Conservation (phyloP, 768 basidiomycete species). For the Clitopilus hobsonii region DNA sequence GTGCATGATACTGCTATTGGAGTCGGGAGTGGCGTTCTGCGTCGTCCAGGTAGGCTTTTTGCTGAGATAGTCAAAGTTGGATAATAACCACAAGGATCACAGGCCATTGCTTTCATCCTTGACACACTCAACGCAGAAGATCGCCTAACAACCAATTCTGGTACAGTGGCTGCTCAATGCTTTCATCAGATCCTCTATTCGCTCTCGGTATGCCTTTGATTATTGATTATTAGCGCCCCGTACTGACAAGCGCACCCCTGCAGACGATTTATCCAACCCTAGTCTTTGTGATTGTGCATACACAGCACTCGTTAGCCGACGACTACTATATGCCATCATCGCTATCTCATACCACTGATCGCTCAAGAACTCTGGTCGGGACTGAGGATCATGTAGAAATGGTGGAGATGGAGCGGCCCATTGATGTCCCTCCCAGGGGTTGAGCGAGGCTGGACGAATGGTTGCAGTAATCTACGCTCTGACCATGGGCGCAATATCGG, state of each 20-base stretch:
- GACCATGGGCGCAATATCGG: not conserved
- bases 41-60: not conserved
- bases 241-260: not conserved
- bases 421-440: not conserved
- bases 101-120: not conserved
- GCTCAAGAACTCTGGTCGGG: not conserved
- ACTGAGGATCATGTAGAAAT: not conserved
- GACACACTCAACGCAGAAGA: not conserved
- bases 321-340: not conserved
- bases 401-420: not conserved
- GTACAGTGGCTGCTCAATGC: not conserved
- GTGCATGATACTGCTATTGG: not conserved
- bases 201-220: not conserved
- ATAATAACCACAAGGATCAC: not conserved
- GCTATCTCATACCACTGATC: not conserved
- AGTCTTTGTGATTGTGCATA: not conserved
- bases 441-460: not conserved
- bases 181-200: not conserved
- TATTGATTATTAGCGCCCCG: not conserved
- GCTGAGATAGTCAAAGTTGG: not conserved
- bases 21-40: not conserved
- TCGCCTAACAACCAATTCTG: not conserved
- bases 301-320: not conserved
- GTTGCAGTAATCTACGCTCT: not conserved
- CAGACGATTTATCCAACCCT: not conserved